Conservation (phyloP, 192 early-diverging fungal species). For the Podila verticillata region DNA sequence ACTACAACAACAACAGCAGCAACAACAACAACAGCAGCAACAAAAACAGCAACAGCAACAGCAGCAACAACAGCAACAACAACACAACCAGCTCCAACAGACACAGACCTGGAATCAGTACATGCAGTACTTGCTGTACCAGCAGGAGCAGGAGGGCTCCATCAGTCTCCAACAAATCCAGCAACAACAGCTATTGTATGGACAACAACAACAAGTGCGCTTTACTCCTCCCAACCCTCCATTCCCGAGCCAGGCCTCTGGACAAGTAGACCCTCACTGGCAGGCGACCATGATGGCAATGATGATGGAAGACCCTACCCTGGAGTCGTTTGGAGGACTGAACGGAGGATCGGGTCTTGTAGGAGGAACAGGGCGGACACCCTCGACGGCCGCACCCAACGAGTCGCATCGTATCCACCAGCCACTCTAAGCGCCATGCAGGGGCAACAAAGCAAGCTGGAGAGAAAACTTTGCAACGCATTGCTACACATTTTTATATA, state of each 20-base stretch:
- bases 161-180: background rate
- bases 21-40: background rate
- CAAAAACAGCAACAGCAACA: background rate
- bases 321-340: background rate
- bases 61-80: background rate
- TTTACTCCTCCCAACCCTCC: background rate
- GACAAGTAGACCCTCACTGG: constrained; percentile 28
- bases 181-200: background rate
- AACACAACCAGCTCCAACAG: background rate
- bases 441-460: no score
- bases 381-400: no score
- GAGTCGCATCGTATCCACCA: no score
- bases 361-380: no score
- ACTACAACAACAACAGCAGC: background rate
- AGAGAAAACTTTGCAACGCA: no score
- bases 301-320: constrained; percentile 34
- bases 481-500: no score
- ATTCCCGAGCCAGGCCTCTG: background rate
- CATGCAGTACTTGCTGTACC: constrained; percentile 33
- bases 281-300: constrained; percentile 49
- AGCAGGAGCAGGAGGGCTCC: constrained; percentile 1
- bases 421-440: no score
- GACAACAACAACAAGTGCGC: background rate
- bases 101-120: constrained; percentile 30
- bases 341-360: no score